A percentile compares a stretch with the other conserved stretches of the same genome.
Conservation (phyloP, 2,329 filamentous ascomycete genomes). For the Exophiala viscosa region DNA sequence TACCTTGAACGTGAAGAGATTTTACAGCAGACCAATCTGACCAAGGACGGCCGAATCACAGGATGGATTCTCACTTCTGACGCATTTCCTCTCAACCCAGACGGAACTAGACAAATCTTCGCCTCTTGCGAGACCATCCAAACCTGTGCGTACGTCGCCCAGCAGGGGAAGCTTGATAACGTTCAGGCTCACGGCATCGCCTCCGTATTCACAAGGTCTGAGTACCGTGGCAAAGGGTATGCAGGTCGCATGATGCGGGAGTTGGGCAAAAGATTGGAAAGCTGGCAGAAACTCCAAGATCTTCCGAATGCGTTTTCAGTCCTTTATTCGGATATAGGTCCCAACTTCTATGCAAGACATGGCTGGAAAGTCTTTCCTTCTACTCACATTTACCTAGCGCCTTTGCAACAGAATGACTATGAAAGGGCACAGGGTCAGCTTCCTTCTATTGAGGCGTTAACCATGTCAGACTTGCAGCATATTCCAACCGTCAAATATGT, state of each 20-base stretch:
- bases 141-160: slow-evolving; percentile 44
- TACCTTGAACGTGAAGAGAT: slow-evolving; percentile 58
- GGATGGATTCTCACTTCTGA: slow-evolving; percentile 58
- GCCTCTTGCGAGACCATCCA: slow-evolving; percentile 56
- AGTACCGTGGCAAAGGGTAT: slow-evolving; percentile 69
- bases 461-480: slow-evolving; percentile 46
- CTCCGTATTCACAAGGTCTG: slow-evolving; percentile 70
- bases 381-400: slow-evolving; percentile 64
- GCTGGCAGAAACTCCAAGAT: slow-evolving; percentile 46
- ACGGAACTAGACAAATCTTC: slow-evolving; percentile 45
- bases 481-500: slow-evolving; percentile 57
- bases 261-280: slow-evolving; percentile 54
- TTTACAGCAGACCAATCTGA: slow-evolving; percentile 51
- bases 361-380: slow-evolving; percentile 77
- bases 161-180: slow-evolving; percentile 48
- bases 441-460: slow-evolving; percentile 33
- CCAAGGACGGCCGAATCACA: slow-evolving; percentile 53
- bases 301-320: slow-evolving; percentile 63
- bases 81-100: slow-evolving; percentile 33
- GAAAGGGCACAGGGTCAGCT: slow-evolving; percentile 25
- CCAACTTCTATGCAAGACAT: slow-evolving; percentile 70
- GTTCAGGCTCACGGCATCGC: slow-evolving; percentile 67
- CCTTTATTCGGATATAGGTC: slow-evolving; percentile 82
- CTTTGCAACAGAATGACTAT: slow-evolving; percentile 31
- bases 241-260: slow-evolving; percentile 71